Percentiles rank a stretch among this genome's conserved stretches.
Evolutionary conservation across 2,329 filamentous ascomycete genomes (phyloP).

Genomic region (Colletotrichum gigasporum): DNA sequence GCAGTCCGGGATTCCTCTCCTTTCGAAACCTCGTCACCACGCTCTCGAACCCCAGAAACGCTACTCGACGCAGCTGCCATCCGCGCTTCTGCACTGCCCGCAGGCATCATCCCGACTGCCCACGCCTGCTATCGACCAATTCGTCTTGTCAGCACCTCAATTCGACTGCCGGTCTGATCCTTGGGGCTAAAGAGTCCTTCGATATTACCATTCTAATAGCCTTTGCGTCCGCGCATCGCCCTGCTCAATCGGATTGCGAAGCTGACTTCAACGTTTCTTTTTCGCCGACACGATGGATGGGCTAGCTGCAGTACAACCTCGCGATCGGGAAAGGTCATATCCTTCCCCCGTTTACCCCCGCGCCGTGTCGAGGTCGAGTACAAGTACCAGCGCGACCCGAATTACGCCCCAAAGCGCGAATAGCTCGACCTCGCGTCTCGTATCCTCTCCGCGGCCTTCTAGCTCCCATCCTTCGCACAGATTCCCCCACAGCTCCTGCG

Average conservation of each 20-base stretch:
- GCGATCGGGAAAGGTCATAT: conserved; percentile 25
- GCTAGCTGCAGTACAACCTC: not conserved
- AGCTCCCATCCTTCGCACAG: conserved; percentile 48
- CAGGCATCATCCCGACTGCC: conserved; percentile 19
- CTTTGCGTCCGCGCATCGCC: not conserved
- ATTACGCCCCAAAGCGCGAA: conserved; percentile 51
- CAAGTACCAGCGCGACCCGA: conserved; percentile 24
- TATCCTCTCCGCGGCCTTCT: conserved; percentile 45
- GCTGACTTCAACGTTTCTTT: not conserved
- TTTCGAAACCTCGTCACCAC: not conserved
- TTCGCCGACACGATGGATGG: conserved; percentile 19
- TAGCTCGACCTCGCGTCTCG: conserved; percentile 52
- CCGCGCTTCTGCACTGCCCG: not conserved
- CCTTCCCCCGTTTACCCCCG: conserved; percentile 44
- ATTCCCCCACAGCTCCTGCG: conserved; percentile 50
- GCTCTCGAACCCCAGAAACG: not conserved
- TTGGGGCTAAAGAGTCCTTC: conserved; percentile 3
- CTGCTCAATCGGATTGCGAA: not conserved
- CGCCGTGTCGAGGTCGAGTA: conserved; percentile 57
- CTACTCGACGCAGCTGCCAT: conserved; percentile 14
- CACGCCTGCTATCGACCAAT: not conserved
- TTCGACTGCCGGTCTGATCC: not conserved
- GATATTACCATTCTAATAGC: not conserved
- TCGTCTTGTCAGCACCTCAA: not conserved
- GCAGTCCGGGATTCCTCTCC: not conserved